Percentiles rank a stretch among this genome's conserved stretches.
Conservation (phyloP, 768 basidiomycete species). For the Tricholoma flavovirens region DNA sequence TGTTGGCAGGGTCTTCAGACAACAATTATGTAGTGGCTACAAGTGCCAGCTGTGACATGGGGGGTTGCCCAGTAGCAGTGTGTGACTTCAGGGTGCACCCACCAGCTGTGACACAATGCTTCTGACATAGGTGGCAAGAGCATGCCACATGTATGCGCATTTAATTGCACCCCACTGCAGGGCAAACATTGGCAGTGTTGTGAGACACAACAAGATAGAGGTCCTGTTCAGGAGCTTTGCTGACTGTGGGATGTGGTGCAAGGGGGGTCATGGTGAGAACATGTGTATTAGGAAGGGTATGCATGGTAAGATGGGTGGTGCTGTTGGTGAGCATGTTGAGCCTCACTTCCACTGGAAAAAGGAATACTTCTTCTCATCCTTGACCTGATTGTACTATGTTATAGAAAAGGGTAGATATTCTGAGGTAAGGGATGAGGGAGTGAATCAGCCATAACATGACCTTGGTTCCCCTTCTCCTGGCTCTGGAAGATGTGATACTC, state of each 20-base stretch:
- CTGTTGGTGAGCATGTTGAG: neutral
- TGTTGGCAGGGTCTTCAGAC: neutral
- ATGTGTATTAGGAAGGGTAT: neutral
- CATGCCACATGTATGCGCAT: neutral
- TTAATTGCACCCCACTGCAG: neutral
- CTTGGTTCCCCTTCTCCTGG: neutral
- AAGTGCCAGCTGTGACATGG: neutral
- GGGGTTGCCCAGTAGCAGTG: neutral
- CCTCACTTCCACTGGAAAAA: neutral
- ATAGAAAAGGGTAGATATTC: neutral
- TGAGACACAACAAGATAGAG: neutral
- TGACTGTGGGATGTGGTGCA: neutral
- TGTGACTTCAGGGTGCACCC: neutral
- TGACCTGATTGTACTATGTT: neutral
- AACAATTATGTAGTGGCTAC: neutral
- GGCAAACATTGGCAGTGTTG: neutral
- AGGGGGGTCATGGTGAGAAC: neutral
- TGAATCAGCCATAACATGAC: neutral
- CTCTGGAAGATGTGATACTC: neutral
- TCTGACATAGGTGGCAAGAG: neutral
- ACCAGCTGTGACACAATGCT: neutral
- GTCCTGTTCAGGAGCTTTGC: neutral
- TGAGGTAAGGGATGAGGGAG: neutral
- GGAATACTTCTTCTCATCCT: neutral
- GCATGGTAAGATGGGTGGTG: neutral